phyloP scores from a whole-genome alignment of 495 filamentous ascomycete genomes.

The Aspergillus avenaceus region DNA sequence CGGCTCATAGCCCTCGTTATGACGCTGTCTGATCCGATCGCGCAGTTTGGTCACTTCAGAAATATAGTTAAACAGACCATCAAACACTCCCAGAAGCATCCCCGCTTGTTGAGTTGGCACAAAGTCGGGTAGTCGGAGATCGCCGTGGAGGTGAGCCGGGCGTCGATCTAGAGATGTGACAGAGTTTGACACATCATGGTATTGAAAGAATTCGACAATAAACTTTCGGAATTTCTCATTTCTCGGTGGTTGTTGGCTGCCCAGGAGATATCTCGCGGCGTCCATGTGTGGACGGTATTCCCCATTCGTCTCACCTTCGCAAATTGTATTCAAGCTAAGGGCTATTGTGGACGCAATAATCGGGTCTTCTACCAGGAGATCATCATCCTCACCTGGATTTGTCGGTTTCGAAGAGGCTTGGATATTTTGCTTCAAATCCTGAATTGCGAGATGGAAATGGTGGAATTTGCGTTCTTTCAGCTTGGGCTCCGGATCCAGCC shows the following conservation, averaged over 20 bases:
- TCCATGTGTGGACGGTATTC: constrained; percentile 79
- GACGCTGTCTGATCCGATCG: constrained; percentile 68
- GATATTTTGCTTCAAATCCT: constrained; percentile 44
- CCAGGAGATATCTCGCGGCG: constrained; percentile 69
- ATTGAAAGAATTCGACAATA: constrained; percentile 90
- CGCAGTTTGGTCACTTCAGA: constrained; percentile 76
- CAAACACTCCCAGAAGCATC: constrained; percentile 77
- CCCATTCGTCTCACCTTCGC: constrained; percentile 70
- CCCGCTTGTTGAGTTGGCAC: constrained; percentile 72
- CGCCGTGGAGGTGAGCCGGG: constrained; percentile 51
- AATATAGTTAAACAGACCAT: constrained; percentile 78
- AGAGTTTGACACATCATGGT: constrained; percentile 79
- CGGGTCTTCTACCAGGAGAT: constrained; percentile 46
- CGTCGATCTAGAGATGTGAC: constrained; percentile 64
- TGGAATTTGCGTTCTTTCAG: constrained; percentile 44
- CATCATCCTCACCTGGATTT: constrained; percentile 22
- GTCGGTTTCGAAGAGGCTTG: constrained; percentile 28
- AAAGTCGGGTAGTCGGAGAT: constrained; percentile 62
- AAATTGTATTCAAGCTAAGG: constrained; percentile 74
- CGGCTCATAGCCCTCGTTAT: constrained; percentile 58
- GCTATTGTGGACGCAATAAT: constrained; percentile 80
- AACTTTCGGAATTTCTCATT: constrained; percentile 71
- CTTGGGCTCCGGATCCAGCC: constrained; percentile 41
- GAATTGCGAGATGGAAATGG: constrained; percentile 45
- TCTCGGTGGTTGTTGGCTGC: constrained; percentile 50